A percentile compares a stretch with the other conserved stretches of the same genome.
Conservation (phyloP, 371 early-diverging fungal species). For the Conidiobolus incongruus region DNA sequence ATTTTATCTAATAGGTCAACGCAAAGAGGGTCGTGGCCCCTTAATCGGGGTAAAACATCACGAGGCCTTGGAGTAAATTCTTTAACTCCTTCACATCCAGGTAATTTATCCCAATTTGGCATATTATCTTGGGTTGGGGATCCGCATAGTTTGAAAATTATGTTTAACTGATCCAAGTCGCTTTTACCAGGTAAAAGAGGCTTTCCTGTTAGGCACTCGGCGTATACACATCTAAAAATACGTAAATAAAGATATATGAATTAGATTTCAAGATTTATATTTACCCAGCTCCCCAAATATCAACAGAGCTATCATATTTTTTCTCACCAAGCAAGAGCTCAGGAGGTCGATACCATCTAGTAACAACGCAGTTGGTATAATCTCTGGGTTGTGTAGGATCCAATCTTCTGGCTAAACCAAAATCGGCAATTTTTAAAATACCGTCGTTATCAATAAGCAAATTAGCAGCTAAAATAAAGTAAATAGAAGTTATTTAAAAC, state of each 20-base stretch:
- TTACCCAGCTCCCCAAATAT: constrained; percentile 97
- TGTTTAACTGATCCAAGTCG: constrained; percentile 61
- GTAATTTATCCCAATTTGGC: constrained; percentile 44
- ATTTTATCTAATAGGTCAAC: constrained; percentile 53
- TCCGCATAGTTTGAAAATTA: constrained; percentile 30
- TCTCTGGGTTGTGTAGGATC: constrained; percentile 63
- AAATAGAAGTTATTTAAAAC: too few relatives aligned
- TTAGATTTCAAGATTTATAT: constrained; percentile 3
- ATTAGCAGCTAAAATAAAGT: constrained; percentile 38
- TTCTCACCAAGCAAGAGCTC: constrained; percentile 84
- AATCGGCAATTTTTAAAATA: constrained; percentile 85
- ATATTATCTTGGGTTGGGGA: constrained; percentile 31
- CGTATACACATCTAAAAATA: constrained; percentile 65
- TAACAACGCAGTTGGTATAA: constrained; percentile 95
- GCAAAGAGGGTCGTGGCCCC: constrained; percentile 18
- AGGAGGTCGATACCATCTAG: constrained; percentile 95
- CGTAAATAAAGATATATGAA: background rate
- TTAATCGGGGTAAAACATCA: background rate
- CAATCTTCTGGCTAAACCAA: constrained; percentile 70
- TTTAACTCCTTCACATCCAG: constrained; percentile 22
- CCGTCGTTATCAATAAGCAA: constrained; percentile 77
- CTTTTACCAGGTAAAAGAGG: constrained; percentile 81
- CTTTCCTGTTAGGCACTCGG: constrained; percentile 68
- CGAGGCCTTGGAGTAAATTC: background rate
- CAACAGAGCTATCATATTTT: constrained; percentile 81